These are phyloP conservation scores for Porcisia deanei DNA, from an alignment of 208 protist species.

Conservation along the genomic window DNA sequence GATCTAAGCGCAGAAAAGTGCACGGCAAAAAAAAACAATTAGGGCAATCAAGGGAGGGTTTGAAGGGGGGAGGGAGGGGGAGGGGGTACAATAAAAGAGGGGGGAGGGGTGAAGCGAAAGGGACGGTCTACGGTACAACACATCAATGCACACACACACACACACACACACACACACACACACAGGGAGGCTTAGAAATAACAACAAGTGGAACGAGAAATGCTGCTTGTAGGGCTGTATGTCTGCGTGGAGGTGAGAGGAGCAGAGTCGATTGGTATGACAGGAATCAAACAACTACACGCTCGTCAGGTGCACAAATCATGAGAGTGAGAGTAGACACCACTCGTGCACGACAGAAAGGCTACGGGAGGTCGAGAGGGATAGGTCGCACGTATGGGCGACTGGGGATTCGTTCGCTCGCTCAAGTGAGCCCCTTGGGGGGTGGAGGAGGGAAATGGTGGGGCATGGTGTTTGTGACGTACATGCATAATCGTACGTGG, in stretches of 20 bases:
- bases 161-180: constrained; percentile 14
- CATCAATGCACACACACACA: background rate
- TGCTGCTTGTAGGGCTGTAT: too few relatives aligned
- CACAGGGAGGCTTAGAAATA: constrained; percentile 8
- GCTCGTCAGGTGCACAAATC: background rate
- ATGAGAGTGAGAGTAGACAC: background rate
- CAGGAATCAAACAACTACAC: background rate
- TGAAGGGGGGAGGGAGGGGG: background rate
- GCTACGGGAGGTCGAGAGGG: background rate
- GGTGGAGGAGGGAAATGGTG: background rate
- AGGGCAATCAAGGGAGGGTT: too few relatives aligned
- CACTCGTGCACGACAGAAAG: background rate
- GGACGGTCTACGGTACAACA: background rate
- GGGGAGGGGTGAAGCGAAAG: background rate
- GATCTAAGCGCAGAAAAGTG: too few relatives aligned
- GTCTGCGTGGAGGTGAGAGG: background rate
- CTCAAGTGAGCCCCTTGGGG: background rate
- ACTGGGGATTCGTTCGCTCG: background rate
- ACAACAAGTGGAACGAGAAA: background rate
- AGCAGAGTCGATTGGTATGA: background rate
- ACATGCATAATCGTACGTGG: background rate
- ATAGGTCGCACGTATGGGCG: background rate
- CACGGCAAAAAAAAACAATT: too few relatives aligned
- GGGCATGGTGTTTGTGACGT: background rate
- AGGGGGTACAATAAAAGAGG: background rate